These are phyloP conservation scores for Porphyra umbilicalis DNA, from an alignment of 31 red algal genomes.

Conservation along the genomic window DNA sequence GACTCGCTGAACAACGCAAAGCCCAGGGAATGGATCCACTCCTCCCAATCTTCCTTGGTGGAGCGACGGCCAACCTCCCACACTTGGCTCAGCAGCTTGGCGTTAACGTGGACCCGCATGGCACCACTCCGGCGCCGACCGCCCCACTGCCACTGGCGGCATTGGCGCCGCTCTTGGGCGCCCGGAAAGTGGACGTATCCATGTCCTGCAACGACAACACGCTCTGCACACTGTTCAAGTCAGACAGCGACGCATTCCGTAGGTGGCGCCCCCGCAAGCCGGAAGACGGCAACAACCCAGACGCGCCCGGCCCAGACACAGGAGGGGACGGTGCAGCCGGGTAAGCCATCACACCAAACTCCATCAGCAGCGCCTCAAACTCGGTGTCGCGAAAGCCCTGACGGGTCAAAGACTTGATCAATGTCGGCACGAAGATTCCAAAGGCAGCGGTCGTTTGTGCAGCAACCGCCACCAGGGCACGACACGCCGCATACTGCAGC, in stretches of 20 bases:
- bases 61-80: constrained; percentile 79
- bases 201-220: not conserved
- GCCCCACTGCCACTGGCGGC: constrained; percentile 5
- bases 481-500: not conserved
- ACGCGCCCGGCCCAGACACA: not conserved
- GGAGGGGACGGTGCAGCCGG: not conserved
- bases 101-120: constrained; percentile 31
- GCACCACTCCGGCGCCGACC: constrained; percentile 2
- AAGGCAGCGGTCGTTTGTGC: not conserved
- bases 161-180: constrained; percentile 8
- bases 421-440: not conserved
- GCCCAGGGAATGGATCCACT: constrained; percentile 74
- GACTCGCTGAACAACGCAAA: constrained; percentile 87
- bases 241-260: constrained; percentile 18
- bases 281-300: constrained; percentile 5
- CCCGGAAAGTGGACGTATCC: not conserved
- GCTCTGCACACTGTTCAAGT: constrained; percentile 4
- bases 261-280: constrained; percentile 36
- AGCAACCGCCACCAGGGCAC: not conserved
- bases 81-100: constrained; percentile 40
- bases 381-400: not conserved
- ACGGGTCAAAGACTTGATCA: not conserved
- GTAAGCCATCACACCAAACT: not conserved
- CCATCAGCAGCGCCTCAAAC: not conserved
- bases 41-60: constrained; percentile 74